Evolutionary conservation across 2,329 filamentous ascomycete species (phyloP).

Genomic region (Daldinia sp.): DNA sequence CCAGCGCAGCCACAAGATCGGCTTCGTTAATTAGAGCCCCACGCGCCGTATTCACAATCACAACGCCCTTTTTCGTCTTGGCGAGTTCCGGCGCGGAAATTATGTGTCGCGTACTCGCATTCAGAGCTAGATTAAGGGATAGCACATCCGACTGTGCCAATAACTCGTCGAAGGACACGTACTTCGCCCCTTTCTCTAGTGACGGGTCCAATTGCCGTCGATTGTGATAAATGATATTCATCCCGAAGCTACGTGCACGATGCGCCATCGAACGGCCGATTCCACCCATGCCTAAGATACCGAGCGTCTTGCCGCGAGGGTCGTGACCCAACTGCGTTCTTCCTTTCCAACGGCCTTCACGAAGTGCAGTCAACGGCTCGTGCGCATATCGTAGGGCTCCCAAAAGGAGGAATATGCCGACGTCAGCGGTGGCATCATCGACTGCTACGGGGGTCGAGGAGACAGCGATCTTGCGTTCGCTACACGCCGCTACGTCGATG

Average conservation of each 20-base stretch:
- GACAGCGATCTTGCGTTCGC: conserved; percentile 44
- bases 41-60: conserved; percentile 66
- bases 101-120: conserved; percentile 59
- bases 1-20: conserved; percentile 61
- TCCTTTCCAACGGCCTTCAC: conserved; percentile 54
- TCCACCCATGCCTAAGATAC: conserved; percentile 67
- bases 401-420: conserved; percentile 60
- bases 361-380: conserved; percentile 55
- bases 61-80: conserved; percentile 62
- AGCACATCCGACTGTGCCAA: conserved; percentile 62
- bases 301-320: conserved; percentile 60
- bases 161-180: conserved; percentile 65
- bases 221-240: conserved; percentile 68
- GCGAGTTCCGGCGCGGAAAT: conserved; percentile 59
- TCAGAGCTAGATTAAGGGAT: conserved; percentile 61
- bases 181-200: conserved; percentile 53
- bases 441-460: conserved; percentile 47
- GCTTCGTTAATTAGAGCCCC: conserved; percentile 65
- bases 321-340: conserved; percentile 59
- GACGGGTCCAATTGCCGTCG: conserved; percentile 47
- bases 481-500: conserved; percentile 63
- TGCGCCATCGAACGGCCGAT: conserved; percentile 61
- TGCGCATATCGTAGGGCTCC: conserved; percentile 60
- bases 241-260: conserved; percentile 61
- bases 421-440: conserved; percentile 59